Conservation (phyloP, 108 stramenopile species). For the Cyclostephanos invisitatus region DNA sequence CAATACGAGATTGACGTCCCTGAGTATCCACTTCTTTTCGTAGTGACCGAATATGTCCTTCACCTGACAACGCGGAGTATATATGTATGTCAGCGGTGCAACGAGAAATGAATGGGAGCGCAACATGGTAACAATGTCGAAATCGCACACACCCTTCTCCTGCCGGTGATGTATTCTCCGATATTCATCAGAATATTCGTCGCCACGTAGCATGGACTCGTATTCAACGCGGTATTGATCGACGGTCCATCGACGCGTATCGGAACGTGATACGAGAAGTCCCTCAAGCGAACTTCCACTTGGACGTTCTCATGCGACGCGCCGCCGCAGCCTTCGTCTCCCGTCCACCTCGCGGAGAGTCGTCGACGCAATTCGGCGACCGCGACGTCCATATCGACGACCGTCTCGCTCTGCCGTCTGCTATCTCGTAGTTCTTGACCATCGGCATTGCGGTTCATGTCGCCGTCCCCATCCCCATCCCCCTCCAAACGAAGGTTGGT, state of each 20-base stretch:
- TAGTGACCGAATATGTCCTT: constrained; percentile 37
- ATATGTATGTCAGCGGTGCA: not conserved
- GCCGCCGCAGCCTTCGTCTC: not conserved
- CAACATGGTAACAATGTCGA: not conserved
- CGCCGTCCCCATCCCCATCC: not conserved
- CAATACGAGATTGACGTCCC: constrained; percentile 58
- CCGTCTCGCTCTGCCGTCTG: not conserved
- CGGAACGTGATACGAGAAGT: constrained; percentile 33
- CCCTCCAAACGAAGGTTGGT: constrained; percentile 23
- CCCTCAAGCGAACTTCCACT: constrained; percentile 37
- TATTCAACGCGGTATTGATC: constrained; percentile 43
- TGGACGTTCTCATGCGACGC: not conserved
- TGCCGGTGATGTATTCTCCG: constrained; percentile 26
- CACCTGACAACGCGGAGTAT: constrained; percentile 3
- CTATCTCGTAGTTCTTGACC: too few species aligned
- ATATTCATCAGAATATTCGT: constrained; percentile 26
- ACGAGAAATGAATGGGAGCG: not conserved
- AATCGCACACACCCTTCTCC: constrained; percentile 27
- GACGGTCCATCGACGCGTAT: constrained; percentile 32
- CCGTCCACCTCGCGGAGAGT: not conserved
- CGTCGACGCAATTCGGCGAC: not conserved
- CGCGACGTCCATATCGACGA: not conserved
- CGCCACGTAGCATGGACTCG: constrained; percentile 39
- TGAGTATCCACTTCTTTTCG: constrained; percentile 48
- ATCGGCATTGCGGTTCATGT: not conserved